These are phyloP conservation scores for Fraxinus ornus DNA, from an alignment of 305 asterid species.

Conservation along the genomic window DNA sequence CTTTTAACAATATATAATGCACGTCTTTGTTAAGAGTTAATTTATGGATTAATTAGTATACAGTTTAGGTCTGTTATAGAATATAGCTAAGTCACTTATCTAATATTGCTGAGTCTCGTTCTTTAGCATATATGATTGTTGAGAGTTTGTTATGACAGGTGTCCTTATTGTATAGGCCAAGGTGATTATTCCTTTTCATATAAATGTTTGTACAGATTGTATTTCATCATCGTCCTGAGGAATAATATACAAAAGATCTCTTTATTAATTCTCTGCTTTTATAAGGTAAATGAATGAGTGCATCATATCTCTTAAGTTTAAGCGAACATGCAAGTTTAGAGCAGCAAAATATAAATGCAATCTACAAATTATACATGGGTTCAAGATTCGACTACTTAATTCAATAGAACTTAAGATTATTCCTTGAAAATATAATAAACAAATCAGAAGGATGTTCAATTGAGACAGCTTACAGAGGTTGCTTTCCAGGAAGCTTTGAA, in stretches of 20 bases:
- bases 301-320: not conserved
- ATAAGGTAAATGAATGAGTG: not conserved
- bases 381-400: not conserved
- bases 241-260: not conserved
- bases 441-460: not conserved
- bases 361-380: not conserved
- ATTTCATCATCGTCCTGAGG: not conserved
- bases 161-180: not conserved
- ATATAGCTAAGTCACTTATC: not conserved
- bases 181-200: not conserved
- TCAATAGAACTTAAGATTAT: not conserved
- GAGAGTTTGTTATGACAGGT: not conserved
- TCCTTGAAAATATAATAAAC: not conserved
- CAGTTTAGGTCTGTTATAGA: not conserved
- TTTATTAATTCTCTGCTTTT: not conserved
- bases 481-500: constrained; percentile 64
- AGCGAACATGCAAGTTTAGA: not conserved
- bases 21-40: not conserved
- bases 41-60: not conserved
- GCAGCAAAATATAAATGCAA: not conserved
- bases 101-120: not conserved
- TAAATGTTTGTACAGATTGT: not conserved
- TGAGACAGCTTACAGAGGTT: constrained; percentile 58
- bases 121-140: not conserved
- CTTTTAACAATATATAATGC: not conserved